Evolutionary conservation across 78 protist species (phyloP), one percentile per base, ranked within the genome.

Genomic region (Creolimax fragrantissima): DNA sequence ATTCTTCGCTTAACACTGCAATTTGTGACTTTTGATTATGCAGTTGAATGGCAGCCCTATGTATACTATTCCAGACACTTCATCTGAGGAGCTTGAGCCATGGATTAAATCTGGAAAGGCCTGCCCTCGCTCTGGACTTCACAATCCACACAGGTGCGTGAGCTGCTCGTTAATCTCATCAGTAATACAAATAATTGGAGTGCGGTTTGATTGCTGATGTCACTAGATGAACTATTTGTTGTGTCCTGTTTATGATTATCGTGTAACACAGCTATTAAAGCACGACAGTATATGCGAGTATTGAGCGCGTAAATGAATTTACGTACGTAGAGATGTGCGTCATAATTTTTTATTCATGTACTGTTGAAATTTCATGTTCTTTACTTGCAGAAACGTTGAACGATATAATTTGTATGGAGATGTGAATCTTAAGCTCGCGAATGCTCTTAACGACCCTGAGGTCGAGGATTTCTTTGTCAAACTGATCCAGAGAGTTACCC

Each of bases 401-500:
- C 85, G 47, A 6, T 88, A 45, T 11, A 32, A 35, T 11, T 43
- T 45, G 7, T 88, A 88, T 74, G 67, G 67, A 43, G 47, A 7
- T 88, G 44, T 88, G 11, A 35, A 7, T 24, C 5, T 42, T 42
- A 37, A 81, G 41, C 17, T 90, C n/a, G 92, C 92, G 2, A 7
- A 5, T 7, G 92, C 44, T 35, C 3, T 90, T 7, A 41, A 90
- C 81, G 74, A 90, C 35, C 92, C 92, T 42, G 92, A 90, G 4
- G 92, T 90, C 41, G 92, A 39, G 5, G 92, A 90, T 24, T 90
- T 7, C 83, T 90, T 90, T 42, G 7, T 7, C 41, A 90, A 90
- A 42, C 83, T 90, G 81, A 90, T 90, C 81, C 92, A 90, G 83
- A 11, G 92, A 5, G 92, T 90, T 5, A 42, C 81, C 84, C 92